phyloP scores from a whole-genome alignment of 495 filamentous ascomycete genomes.

The Letharia columbiana region DNA sequence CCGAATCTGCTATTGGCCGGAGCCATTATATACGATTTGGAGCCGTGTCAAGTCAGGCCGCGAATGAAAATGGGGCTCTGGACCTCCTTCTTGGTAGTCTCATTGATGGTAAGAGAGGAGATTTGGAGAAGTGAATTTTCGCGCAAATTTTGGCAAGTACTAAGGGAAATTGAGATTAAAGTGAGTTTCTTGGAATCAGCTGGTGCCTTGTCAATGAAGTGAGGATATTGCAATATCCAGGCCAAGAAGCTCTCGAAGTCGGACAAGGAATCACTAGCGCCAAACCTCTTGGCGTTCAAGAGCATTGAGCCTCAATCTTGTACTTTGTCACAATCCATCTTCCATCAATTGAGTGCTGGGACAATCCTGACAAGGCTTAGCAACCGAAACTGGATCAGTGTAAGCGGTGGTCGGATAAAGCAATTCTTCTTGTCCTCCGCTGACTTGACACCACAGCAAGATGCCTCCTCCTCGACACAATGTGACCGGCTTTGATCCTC shows the following conservation, averaged over 20 bases:
- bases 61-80: background rate
- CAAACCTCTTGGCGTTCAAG: background rate
- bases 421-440: background rate
- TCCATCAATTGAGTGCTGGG: background rate
- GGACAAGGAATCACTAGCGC: conserved; percentile 10
- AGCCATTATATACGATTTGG: conserved; percentile 39
- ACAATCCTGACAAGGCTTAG: background rate
- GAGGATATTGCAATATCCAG: background rate
- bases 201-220: background rate
- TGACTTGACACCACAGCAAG: conserved; percentile 1
- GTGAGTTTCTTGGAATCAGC: background rate
- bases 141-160: background rate
- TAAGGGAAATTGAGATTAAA: background rate
- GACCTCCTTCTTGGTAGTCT: conserved; percentile 3
- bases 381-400: too few species aligned
- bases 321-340: background rate
- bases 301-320: background rate
- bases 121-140: background rate
- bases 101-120: conserved; percentile 2
- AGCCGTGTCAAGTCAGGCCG: conserved; percentile 23
- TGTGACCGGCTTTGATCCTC: conserved; percentile 78
- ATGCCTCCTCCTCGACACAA: conserved; percentile 42
- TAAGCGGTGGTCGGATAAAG: background rate
- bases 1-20: conserved; percentile 48
- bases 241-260: background rate